Evolutionary conservation across 1,139 yeast genomes (phyloP).

Genomic region (Saccharomycopsis crataegensis): DNA sequence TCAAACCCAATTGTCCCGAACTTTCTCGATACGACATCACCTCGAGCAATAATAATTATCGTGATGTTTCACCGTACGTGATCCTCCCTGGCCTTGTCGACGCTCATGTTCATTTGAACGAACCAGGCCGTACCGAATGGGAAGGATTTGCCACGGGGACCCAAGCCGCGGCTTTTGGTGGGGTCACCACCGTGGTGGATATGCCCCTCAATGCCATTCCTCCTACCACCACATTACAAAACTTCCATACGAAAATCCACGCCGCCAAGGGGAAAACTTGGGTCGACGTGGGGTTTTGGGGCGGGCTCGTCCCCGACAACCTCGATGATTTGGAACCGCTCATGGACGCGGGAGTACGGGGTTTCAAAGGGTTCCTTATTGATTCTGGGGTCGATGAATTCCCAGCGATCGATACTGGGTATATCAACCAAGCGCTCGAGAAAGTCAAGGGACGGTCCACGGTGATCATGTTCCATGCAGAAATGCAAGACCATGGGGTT

Average conservation of each 20-base stretch:
- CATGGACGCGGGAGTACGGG: slow-evolving; percentile 78
- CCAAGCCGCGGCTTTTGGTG: slow-evolving; percentile 87
- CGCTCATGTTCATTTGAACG: slow-evolving; percentile 87
- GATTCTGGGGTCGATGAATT: slow-evolving; percentile 94
- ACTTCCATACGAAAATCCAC: slow-evolving; percentile 61
- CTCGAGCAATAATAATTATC: slow-evolving; percentile 31
- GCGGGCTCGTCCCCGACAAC: slow-evolving; percentile 82
- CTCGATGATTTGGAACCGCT: slow-evolving; percentile 62
- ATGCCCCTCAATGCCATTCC: slow-evolving; percentile 97
- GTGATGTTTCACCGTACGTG: slow-evolving; percentile 55
- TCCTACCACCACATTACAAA: slow-evolving; percentile 80
- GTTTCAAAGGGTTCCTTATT: slow-evolving; percentile 85
- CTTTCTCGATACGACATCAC: slow-evolving; percentile 37
- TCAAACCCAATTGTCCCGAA: slow-evolving; percentile 33
- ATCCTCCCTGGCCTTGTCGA: slow-evolving; percentile 90
- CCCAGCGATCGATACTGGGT: slow-evolving; percentile 63
- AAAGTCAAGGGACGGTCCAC: slow-evolving; percentile 56
- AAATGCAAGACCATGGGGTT: slow-evolving; percentile 43
- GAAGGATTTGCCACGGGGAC: slow-evolving; percentile 94
- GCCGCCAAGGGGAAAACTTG: slow-evolving; percentile 81
- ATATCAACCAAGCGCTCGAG: slow-evolving; percentile 60
- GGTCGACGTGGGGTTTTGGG: slow-evolving; percentile 97
- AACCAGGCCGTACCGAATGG: slow-evolving; percentile 94
- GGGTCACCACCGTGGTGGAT: slow-evolving; percentile 91
- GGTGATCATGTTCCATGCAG: slow-evolving; percentile 88